Evolutionary conservation across 2,329 filamentous ascomycete genomes (phyloP), one percentile per base, ranked within the genome.

Genomic region (Colletotrichum karsti): DNA sequence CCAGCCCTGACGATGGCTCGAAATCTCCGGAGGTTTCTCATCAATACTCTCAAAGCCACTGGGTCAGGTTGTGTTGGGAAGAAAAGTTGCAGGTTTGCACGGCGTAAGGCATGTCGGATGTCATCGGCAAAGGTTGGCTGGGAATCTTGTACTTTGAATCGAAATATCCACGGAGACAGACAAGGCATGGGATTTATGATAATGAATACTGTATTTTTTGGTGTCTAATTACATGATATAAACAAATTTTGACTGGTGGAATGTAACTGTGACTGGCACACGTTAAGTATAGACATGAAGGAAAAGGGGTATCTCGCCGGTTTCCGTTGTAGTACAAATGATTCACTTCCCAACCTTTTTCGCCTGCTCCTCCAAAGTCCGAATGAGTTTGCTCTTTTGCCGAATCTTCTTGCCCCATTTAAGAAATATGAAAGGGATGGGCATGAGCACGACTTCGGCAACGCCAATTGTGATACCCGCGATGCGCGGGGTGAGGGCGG

Each of bases 361-460:
- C 13, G 65, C 65, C 46, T 68, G 65, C 46, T 68, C 65, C 61
- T 68, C 65, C 37, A 68, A 35, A 3, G 65, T 68, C 39, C 46
- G 65, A 35, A 68, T 68, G n/a, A 68, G 65, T 26, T 68, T 65
- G 53, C 65, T 68, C 46, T 22, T 68, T 22, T 68, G 65, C 39
- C 65, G 60, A 26, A 68, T 68, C 5, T 26, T 58, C 24, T 59
- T 68, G 18, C 76, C 76, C 73, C 74, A 77, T 61, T 73, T 76
- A 53, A 89, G 90, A 68, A 91, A 91, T 4, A 89, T 79, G 55
- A 90, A 82, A 0, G 89, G 89, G 50, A 91, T 90, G 0, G 90
- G 90, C 22, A 91, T 85, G 70, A 90, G 85, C 1, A 81, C 79
- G n/a, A 88, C 83, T 70, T 77, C 0, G 22, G 65, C 65, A 22